Evolutionary conservation across 106 monocot genomes (phyloP), one percentile per base, ranked within the genome.

Genomic region (Posidonia australis): DNA sequence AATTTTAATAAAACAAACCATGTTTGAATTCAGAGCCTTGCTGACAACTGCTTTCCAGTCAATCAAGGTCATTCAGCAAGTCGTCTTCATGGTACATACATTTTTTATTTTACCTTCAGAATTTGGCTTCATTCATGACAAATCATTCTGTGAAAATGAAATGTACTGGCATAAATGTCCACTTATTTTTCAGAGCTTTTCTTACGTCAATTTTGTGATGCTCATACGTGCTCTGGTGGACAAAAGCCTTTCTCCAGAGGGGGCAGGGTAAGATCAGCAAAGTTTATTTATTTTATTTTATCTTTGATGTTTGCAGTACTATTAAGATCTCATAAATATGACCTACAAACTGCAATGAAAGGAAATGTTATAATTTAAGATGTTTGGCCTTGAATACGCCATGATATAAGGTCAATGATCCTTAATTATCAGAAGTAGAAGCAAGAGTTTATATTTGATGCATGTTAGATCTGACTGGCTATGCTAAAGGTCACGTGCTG

Each of bases 151-250:
- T 36, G 7, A 2, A 36, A 36, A 36, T 4, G 2, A 36, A 36
- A 36, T 36, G 36, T 7, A 36, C 36, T 36, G 36, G 20, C n/a
- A 29, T 41, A 44, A 22, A 12, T 41, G 31, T 63, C 19, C 11
- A 20, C 11, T 41, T 64, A 16, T 46, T 53, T 53, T 79, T 62
- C 79, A 96, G 96, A 96, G 71, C 62, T 96, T 64, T 90, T 96
- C 76, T 72, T 90, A 71, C 84, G 73, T 31, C 96, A 96, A 65
- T 96, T 96, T 77, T 96, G 96, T 73, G 90, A 96, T 79, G 77
- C 96, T 73, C 96, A 96, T 62, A 75, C 84, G 51, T 96, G 96
- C 63, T 78, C 53, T 60, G 80, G 84, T 30, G 65, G 76, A 3
- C 66, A 60, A 60, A 87, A 84, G 77, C 90, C 96, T 43, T 96